A percentile compares a stretch with the other conserved stretches of the same genome.
These are phyloP conservation scores for Sugiyamaella valdiviana DNA, from an alignment of 805 yeast genomes.

Conservation along the genomic window DNA sequence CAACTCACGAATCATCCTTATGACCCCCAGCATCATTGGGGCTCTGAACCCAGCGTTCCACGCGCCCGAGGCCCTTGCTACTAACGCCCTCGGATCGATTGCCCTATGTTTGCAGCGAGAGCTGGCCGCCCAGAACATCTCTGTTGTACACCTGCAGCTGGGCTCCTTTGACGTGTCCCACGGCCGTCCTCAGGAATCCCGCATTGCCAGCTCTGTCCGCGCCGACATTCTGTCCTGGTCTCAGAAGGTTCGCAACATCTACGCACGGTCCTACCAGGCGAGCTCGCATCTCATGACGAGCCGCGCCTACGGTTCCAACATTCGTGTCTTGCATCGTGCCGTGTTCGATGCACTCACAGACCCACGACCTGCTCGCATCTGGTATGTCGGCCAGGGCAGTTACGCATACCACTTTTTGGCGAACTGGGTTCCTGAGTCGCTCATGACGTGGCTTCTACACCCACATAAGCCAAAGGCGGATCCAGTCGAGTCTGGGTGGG, in stretches of 20 bases:
- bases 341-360: constrained; percentile 28
- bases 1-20: constrained; percentile 43
- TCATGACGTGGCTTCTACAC: constrained; percentile 35
- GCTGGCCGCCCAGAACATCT: constrained; percentile 38
- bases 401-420: constrained; percentile 27
- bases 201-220: constrained; percentile 30
- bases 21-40: constrained; percentile 53
- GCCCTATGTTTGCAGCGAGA: constrained; percentile 39
- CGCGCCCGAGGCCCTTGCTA: constrained; percentile 54
- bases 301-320: constrained; percentile 28
- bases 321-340: constrained; percentile 28
- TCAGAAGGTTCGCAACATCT: constrained; percentile 32
- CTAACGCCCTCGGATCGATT: constrained; percentile 38
- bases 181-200: constrained; percentile 25
- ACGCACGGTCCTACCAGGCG: constrained; percentile 32
- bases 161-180: constrained; percentile 41
- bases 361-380: constrained; percentile 26
- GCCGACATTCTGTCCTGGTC: constrained; percentile 41
- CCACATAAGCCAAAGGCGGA: constrained; percentile 8
- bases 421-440: constrained; percentile 27
- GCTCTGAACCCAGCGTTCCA: constrained; percentile 55
- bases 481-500: constrained; percentile 20
- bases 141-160: constrained; percentile 40
- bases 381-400: constrained; percentile 32
- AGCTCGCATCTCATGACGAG: constrained; percentile 28